Evolutionary conservation across 805 yeast species (phyloP).

Genomic region (Helenozyma baotianmanensis): DNA sequence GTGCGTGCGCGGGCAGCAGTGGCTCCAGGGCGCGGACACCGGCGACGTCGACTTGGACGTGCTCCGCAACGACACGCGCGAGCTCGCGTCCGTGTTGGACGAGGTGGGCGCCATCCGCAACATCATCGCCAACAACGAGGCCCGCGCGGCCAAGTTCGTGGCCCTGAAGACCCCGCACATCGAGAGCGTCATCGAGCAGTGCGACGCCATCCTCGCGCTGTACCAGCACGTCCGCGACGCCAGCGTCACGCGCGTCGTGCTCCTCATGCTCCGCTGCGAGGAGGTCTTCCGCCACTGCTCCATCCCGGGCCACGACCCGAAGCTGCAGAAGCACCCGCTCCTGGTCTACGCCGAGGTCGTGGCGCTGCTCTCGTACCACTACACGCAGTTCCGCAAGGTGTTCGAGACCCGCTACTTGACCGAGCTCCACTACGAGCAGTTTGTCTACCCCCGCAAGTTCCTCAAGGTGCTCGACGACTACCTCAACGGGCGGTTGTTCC

Average conservation of each 20-base stretch:
- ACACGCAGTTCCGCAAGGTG: slow-evolving; percentile 28
- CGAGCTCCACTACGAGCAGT: slow-evolving; percentile 38
- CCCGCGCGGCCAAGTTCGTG: slow-evolving; percentile 23
- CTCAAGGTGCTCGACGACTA: slow-evolving; percentile 27
- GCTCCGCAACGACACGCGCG: slow-evolving; percentile 48
- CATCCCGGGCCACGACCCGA: background rate
- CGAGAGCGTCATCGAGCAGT: slow-evolving; percentile 12
- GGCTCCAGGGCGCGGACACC: slow-evolving; percentile 13
- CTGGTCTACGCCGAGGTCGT: slow-evolving; percentile 23
- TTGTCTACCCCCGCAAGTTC: slow-evolving; percentile 34
- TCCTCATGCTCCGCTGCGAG: slow-evolving; percentile 15
- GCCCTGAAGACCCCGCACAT: slow-evolving; percentile 11
- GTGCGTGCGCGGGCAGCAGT: slow-evolving; percentile 45
- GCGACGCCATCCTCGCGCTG: slow-evolving; percentile 14
- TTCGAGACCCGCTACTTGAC: slow-evolving; percentile 32
- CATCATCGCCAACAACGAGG: slow-evolving; percentile 31
- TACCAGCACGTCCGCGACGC: slow-evolving; percentile 21
- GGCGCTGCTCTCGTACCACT: slow-evolving; percentile 30
- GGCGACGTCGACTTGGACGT: slow-evolving; percentile 39
- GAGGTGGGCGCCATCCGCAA: slow-evolving; percentile 28
- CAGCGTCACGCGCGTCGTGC: slow-evolving; percentile 22
- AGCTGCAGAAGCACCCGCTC: slow-evolving; percentile 3
- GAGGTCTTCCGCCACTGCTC: slow-evolving; percentile 3
- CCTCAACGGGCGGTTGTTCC: slow-evolving; percentile 27
- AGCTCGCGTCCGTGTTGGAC: slow-evolving; percentile 52